Percentiles rank a stretch among this genome's conserved stretches.
Conservation (phyloP, 192 early-diverging fungal species). For the Linnemannia schmuckeri region DNA sequence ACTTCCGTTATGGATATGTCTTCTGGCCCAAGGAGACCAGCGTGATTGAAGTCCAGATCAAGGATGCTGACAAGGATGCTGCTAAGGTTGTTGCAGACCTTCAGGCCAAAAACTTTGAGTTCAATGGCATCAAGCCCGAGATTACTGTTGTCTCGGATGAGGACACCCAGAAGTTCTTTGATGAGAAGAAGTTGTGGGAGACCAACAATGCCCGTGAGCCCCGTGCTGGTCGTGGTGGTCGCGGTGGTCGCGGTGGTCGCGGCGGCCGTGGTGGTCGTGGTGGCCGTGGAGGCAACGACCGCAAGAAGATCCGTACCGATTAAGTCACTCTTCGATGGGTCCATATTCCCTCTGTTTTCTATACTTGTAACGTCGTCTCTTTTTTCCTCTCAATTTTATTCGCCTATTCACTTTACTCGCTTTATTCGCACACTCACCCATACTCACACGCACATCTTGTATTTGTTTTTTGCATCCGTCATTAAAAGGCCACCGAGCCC, state of each 20-base stretch:
- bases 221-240: not conserved
- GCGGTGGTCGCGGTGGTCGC: conserved; percentile 38
- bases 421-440: not conserved
- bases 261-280: conserved; percentile 38
- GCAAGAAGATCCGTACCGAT: conserved; percentile 50
- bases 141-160: conserved; percentile 43
- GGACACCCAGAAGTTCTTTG: conserved; percentile 33
- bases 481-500: not conserved
- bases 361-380: not conserved
- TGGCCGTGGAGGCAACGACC: conserved; percentile 49
- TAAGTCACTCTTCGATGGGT: conserved; percentile 4
- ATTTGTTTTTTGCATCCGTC: conserved; percentile 2
- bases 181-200: conserved; percentile 47
- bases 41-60: conserved; percentile 43
- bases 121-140: conserved; percentile 47
- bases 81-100: conserved; percentile 23
- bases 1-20: conserved; percentile 52
- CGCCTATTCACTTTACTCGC: not conserved
- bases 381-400: not conserved
- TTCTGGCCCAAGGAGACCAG: conserved; percentile 39
- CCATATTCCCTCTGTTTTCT: not conserved
- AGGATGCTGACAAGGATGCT: conserved; percentile 37
- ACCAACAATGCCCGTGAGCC: conserved; percentile 22
- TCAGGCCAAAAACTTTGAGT: conserved; percentile 28
- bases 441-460: not conserved